Percentiles rank a stretch among this genome's conserved stretches.
Conservation (phyloP, 768 basidiomycete genomes). For the Auriculariales sp. region DNA sequence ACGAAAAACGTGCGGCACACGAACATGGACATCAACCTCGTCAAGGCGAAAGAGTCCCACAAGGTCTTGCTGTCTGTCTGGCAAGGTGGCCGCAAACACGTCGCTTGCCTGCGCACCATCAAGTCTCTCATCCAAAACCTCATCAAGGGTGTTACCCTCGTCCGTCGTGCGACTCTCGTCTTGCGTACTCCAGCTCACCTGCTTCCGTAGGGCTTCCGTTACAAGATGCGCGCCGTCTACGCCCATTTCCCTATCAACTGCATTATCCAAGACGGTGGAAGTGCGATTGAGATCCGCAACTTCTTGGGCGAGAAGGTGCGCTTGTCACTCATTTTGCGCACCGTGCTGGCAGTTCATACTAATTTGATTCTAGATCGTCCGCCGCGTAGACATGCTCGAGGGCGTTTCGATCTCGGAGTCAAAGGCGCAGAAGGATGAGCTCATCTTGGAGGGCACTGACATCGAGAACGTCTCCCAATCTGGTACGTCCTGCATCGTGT, state of each 20-base stretch:
- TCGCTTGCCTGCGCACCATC: slow-evolving; percentile 95
- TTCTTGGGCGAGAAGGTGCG: slow-evolving; percentile 87
- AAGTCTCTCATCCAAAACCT: slow-evolving; percentile 92
- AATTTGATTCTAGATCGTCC: slow-evolving; percentile 52
- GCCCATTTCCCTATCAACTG: slow-evolving; percentile 99
- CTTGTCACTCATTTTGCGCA: slow-evolving; percentile 1
- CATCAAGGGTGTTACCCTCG: slow-evolving; percentile 95
- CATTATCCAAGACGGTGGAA: slow-evolving; percentile 71
- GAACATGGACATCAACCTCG: slow-evolving; percentile 81
- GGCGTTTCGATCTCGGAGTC: slow-evolving; percentile 80
- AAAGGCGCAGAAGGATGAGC: slow-evolving; percentile 86
- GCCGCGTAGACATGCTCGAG: slow-evolving; percentile 81
- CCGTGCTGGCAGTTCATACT: background rate
- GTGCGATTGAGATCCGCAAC: slow-evolving; percentile 78
- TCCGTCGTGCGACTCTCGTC: slow-evolving; percentile 14
- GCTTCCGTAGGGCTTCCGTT: slow-evolving; percentile 73
- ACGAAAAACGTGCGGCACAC: slow-evolving; percentile 87
- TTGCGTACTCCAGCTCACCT: background rate
- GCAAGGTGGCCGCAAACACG: slow-evolving; percentile 97
- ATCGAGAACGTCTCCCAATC: slow-evolving; percentile 96
- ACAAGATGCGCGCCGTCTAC: slow-evolving; percentile 99
- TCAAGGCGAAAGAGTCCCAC: slow-evolving; percentile 57
- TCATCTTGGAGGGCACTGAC: slow-evolving; percentile 89
- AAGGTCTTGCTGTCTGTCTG: slow-evolving; percentile 88
- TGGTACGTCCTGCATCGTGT: slow-evolving; percentile 27